These are phyloP conservation scores for Monilinia fructicola DNA, from an alignment of 2,329 filamentous ascomycete species.

Conservation along the genomic window DNA sequence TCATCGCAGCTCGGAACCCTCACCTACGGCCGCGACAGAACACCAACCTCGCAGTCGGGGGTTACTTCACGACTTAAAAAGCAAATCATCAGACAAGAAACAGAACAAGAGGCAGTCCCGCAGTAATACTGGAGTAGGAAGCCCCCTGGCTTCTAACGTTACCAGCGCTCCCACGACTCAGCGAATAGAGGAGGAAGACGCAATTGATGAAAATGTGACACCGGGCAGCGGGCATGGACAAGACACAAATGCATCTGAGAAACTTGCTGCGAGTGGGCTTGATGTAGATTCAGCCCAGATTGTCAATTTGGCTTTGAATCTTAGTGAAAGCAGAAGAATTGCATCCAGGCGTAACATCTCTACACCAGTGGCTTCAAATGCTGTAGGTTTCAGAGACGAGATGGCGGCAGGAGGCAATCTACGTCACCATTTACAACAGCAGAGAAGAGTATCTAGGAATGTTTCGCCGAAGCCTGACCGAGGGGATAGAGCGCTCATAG, in stretches of 20 bases:
- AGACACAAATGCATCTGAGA: conserved; percentile 17
- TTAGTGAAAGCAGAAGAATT: conserved; percentile 76
- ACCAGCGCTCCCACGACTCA: conserved; percentile 23
- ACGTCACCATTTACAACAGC: conserved; percentile 69
- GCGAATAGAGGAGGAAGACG: conserved; percentile 11
- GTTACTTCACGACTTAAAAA: conserved; percentile 33
- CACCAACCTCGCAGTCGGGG: conserved; percentile 27
- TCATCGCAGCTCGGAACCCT: conserved; percentile 11
- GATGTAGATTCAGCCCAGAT: conserved; percentile 84
- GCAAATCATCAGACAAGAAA: conserved; percentile 35
- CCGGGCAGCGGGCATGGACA: conserved; percentile 16
- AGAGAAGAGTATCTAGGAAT: conserved; percentile 61
- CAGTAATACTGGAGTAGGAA: conserved; percentile 35
- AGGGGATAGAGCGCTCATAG: conserved; percentile 33
- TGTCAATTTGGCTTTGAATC: conserved; percentile 84
- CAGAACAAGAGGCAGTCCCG: conserved; percentile 33
- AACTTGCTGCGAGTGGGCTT: conserved; percentile 41
- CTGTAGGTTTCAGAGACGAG: conserved; percentile 44
- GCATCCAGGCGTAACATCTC: conserved; percentile 57
- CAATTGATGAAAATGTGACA: conserved; percentile 15
- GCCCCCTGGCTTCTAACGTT: conserved; percentile 35
- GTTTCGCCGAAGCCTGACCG: conserved; percentile 58
- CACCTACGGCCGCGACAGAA: conserved; percentile 18
- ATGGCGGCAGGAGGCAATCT: conserved; percentile 58
- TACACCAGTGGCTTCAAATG: conserved; percentile 49